Evolutionary conservation across 1,139 yeast species (phyloP).

Genomic region (Suhomyces atakaporum): DNA sequence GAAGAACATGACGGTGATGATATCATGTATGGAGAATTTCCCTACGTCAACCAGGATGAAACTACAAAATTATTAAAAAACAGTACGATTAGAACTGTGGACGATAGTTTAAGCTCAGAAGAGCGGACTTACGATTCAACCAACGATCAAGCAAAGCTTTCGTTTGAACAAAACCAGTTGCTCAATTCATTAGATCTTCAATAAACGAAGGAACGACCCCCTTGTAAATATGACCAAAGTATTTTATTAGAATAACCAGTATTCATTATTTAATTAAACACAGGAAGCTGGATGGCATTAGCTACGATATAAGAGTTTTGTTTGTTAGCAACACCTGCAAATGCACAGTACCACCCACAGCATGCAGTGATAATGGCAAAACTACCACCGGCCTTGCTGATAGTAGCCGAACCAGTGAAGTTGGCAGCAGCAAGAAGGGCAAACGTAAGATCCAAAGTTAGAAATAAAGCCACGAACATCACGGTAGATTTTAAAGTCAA

Average conservation of each 20-base stretch:
- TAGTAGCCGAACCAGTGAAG: conserved; percentile 34
- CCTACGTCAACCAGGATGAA: conserved; percentile 12
- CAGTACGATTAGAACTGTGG: not conserved
- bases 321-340: conserved; percentile 35
- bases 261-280: not conserved
- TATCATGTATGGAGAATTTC: conserved; percentile 22
- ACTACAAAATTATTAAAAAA: conserved; percentile 12
- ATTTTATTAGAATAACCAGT: too few relatives aligned
- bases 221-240: too few relatives aligned
- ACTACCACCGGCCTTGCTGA: conserved; percentile 46
- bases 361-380: conserved; percentile 42
- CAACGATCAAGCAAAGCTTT: conserved; percentile 21
- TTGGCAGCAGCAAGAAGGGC: conserved; percentile 36
- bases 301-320: conserved; percentile 31
- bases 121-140: conserved; percentile 5
- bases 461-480: conserved; percentile 27
- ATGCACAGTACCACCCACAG: conserved; percentile 45
- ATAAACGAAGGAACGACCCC: conserved; percentile 1
- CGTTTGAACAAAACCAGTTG: conserved; percentile 52
- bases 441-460: conserved; percentile 7
- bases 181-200: conserved; percentile 38
- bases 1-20: conserved; percentile 20
- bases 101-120: conserved; percentile 6
- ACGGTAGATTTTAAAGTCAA: conserved; percentile 48
- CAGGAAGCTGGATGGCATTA: conserved; percentile 15